Base-by-base conservation (phyloP, 2,329 filamentous ascomycete species). In the Hypoxylon sp. region DNA sequence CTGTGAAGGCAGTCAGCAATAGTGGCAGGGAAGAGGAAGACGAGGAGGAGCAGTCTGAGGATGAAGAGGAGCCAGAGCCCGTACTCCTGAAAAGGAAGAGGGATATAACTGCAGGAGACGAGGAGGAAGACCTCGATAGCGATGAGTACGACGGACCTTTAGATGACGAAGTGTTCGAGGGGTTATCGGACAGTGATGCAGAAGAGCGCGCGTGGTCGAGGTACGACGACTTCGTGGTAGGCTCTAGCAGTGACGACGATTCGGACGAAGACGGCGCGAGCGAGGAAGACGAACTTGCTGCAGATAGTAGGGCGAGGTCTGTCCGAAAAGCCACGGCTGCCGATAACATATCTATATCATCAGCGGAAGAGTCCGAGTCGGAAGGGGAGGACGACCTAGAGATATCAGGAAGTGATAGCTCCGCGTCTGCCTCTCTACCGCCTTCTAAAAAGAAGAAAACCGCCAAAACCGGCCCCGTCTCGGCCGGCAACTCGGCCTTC, bases 401-500 rank as follows among this genome's bases (percentile, higher is more conserved):
- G 15, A 73, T 78, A 15, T 72, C 75, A 6, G 72, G 67, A 2
- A 67, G 69, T 15, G 71, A 72, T 1, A 62, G 65, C 5, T 73
- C 78, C 54, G 65, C 62, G 4, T 69, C 72, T 44, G 66, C 47
- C 3, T 32, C 57, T 15, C 61, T 66, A 2, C 76, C 74, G 15
- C 75, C 75, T 0, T 15, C 73, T 24, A 82, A 80, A 61, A 82
- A 79, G 67, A 62, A 73, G 17, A 80, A 74, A 69, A 68, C 67
- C 2, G 58, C 71, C 15, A 75, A 69, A 47, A 35, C 69, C 6
- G 67, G 55, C 24, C 63, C 72, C 0, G 67, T 73, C 19, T 69
- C 62, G 24, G 55, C 75, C 10, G 77, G 77, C 7, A 80, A 80
- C 60, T 88, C 91, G 0, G 87, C 87, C 0, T 93, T 94, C 76